Conservation (phyloP, 176 grass and related monocot genomes). For the Olyra latifolia region DNA sequence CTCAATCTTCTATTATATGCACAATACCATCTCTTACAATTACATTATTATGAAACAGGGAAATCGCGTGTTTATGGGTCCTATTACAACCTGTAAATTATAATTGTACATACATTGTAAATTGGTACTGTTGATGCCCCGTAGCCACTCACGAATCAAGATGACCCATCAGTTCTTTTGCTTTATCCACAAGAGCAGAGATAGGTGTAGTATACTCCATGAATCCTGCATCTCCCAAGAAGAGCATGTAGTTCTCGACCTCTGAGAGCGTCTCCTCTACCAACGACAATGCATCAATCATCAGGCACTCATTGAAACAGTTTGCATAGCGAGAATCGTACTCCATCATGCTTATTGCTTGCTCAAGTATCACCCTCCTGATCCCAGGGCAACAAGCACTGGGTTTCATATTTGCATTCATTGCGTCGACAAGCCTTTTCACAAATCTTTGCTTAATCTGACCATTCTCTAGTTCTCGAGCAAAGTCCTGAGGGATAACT, state of each 20-base stretch:
- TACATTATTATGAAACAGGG: too few relatives aligned
- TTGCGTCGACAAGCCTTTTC: not conserved
- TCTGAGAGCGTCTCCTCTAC: not conserved
- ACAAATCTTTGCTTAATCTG: not conserved
- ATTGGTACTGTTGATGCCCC: too few relatives aligned
- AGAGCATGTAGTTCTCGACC: not conserved
- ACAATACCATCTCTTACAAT: too few relatives aligned
- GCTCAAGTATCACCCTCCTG: slow-evolving; percentile 24
- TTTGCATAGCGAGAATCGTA: not conserved
- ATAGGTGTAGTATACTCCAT: not conserved
- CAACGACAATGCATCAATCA: not conserved
- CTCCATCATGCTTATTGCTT: slow-evolving; percentile 4
- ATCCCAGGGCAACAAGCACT: not conserved
- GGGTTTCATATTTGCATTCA: not conserved
- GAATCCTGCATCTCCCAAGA: not conserved
- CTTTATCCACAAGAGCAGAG: not conserved
- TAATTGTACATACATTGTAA: too few relatives aligned
- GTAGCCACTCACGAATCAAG: not conserved
- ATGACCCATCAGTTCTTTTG: not conserved
- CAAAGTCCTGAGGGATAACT: not conserved
- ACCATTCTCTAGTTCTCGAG: not conserved
- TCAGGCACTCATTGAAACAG: not conserved
- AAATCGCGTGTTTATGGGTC: too few relatives aligned
- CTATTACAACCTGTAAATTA: too few relatives aligned
- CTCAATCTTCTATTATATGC: too few relatives aligned